These are phyloP conservation scores for Gentiana straminea DNA, from an alignment of 257 asterid species.

Conservation along the genomic window DNA sequence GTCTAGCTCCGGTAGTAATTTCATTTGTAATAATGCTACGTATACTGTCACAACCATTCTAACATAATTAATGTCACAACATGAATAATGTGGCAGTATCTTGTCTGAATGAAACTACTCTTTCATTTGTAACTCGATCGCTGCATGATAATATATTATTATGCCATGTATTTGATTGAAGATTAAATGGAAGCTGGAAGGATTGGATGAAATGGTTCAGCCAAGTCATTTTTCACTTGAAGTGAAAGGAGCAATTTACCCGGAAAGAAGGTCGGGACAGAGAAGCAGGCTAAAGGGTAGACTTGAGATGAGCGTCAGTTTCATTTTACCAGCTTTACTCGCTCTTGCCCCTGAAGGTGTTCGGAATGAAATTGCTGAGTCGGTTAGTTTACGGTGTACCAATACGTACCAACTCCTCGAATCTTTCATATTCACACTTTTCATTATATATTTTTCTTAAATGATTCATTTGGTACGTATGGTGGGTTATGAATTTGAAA, in stretches of 20 bases:
- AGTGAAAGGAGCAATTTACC: slow-evolving; percentile 81
- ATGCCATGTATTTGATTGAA: slow-evolving; percentile 20
- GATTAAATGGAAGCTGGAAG: slow-evolving; percentile 92
- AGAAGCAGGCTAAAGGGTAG: slow-evolving; percentile 65
- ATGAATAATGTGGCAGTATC: too few species aligned
- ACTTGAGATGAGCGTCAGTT: slow-evolving; percentile 69
- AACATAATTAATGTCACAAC: too few species aligned
- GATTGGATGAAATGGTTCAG: slow-evolving; percentile 68
- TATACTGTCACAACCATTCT: too few species aligned
- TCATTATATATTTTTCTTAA: not conserved
- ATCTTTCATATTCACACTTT: not conserved
- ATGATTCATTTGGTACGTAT: too few species aligned
- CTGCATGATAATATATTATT: not conserved
- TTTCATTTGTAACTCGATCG: not conserved
- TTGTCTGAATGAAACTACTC: too few species aligned
- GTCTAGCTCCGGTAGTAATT: too few species aligned
- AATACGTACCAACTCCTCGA: too few species aligned
- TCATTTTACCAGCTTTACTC: slow-evolving; percentile 70
- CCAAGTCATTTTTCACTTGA: slow-evolving; percentile 70
- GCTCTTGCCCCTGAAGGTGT: slow-evolving; percentile 69
- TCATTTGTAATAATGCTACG: too few species aligned
- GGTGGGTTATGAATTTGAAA: too few species aligned
- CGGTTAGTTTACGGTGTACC: slow-evolving; percentile 34
- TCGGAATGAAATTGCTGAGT: slow-evolving; percentile 72
- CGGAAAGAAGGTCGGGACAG: slow-evolving; percentile 46